These are phyloP conservation scores for Ampelomyces quisqualis DNA, from an alignment of 2,329 filamentous ascomycete species.

Conservation along the genomic window DNA sequence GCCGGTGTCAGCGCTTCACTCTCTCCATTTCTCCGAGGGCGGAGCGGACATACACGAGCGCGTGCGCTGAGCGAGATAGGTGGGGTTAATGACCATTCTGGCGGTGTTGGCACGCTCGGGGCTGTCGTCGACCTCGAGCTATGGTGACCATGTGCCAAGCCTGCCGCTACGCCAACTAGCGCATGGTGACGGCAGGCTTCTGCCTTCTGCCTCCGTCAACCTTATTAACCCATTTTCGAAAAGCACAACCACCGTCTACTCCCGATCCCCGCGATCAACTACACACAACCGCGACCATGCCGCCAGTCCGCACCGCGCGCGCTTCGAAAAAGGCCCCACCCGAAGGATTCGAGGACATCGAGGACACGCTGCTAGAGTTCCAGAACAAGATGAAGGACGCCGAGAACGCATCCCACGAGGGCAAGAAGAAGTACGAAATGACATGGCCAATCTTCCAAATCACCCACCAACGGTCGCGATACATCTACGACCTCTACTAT, in stretches of 20 bases:
- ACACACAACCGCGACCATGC: constrained; percentile 56
- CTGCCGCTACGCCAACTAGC: constrained; percentile 24
- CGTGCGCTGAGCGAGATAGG: constrained; percentile 71
- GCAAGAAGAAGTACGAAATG: constrained; percentile 86
- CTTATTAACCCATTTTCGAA: too few species aligned
- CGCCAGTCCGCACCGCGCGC: constrained; percentile 67
- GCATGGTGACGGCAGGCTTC: too few species aligned
- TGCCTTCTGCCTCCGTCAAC: too few species aligned
- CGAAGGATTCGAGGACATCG: constrained; percentile 83
- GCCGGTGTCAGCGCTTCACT: constrained; percentile 19
- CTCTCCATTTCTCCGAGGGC: constrained; percentile 15
- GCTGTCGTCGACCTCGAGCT: constrained; percentile 19
- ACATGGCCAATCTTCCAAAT: constrained; percentile 99
- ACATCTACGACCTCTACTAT: constrained; percentile 98
- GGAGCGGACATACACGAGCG: constrained; percentile 50
- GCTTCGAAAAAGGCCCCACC: constrained; percentile 80
- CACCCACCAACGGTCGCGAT: constrained; percentile 84
- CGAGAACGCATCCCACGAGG: constrained; percentile 77
- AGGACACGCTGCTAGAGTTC: constrained; percentile 82
- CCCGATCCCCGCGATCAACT: neutral
- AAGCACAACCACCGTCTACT: constrained; percentile 1
- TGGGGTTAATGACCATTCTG: constrained; percentile 82
- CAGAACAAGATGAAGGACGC: constrained; percentile 93
- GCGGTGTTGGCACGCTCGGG: constrained; percentile 31
- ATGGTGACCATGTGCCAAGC: constrained; percentile 39